Evolutionary conservation across 2,329 filamentous ascomycete species (phyloP).

Genomic region (Fulvia fulva): DNA sequence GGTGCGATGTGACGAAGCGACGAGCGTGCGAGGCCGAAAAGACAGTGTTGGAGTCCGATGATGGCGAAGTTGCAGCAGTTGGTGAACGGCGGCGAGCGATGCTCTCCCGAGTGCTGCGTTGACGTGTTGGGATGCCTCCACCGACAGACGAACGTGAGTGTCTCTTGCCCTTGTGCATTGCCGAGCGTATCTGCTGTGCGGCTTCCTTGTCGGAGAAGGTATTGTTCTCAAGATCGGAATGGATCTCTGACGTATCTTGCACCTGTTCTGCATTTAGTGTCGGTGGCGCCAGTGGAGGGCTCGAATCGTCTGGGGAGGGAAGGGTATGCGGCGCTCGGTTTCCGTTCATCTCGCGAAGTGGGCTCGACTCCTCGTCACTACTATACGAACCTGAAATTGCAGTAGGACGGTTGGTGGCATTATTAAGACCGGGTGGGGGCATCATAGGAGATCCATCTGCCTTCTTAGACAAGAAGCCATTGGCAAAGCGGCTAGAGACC

Average conservation of each 20-base stretch:
- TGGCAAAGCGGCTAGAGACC: slow-evolving; percentile 66
- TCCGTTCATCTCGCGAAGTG: slow-evolving; percentile 43
- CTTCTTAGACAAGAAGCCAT: slow-evolving; percentile 73
- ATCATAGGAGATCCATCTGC: slow-evolving; percentile 49
- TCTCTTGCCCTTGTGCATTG: slow-evolving; percentile 49
- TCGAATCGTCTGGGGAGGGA: slow-evolving; percentile 19
- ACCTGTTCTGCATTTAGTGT: slow-evolving; percentile 21
- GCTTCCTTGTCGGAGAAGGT: slow-evolving; percentile 26
- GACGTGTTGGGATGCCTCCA: slow-evolving; percentile 26
- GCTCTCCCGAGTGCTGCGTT: slow-evolving; percentile 32
- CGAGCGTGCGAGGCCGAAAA: slow-evolving; percentile 64
- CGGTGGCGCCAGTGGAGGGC: slow-evolving; percentile 2
- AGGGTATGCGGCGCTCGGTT: slow-evolving; percentile 38
- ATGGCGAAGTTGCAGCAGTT: slow-evolving; percentile 44
- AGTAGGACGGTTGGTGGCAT: slow-evolving; percentile 36
- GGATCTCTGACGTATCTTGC: slow-evolving; percentile 20
- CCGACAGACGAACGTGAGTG: slow-evolving; percentile 31
- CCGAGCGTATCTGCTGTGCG: slow-evolving; percentile 36
- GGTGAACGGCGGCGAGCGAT: slow-evolving; percentile 55
- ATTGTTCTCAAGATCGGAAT: slow-evolving; percentile 20
- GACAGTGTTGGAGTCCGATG: slow-evolving; percentile 51
- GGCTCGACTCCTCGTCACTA: slow-evolving; percentile 52
- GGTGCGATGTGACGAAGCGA: slow-evolving; percentile 61
- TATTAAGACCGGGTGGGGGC: slow-evolving; percentile 37
- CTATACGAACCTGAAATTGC: slow-evolving; percentile 57